Conservation (phyloP, 441 rosid species). For the Codiaeum variegatum region DNA sequence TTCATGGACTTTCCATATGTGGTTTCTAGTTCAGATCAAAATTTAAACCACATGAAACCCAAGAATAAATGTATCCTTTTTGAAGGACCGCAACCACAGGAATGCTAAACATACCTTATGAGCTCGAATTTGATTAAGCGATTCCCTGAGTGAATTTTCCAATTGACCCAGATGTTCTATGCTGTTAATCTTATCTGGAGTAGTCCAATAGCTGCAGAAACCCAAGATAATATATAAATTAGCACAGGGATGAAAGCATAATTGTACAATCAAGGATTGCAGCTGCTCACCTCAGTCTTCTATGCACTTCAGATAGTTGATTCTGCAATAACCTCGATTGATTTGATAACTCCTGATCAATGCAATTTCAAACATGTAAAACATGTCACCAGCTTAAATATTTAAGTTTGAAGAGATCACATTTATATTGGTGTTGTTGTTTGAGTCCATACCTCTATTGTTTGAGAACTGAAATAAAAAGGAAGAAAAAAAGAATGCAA, state of each 20-base stretch:
- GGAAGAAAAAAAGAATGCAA: constrained; percentile 2
- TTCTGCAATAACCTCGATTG: constrained; percentile 47
- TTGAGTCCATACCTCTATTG: constrained; percentile 51
- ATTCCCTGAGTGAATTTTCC: constrained; percentile 59
- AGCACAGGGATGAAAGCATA: not conserved
- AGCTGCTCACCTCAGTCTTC: constrained; percentile 56
- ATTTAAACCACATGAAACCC: not conserved
- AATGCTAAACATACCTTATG: constrained; percentile 48
- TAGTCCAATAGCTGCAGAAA: constrained; percentile 54
- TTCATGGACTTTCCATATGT: not conserved
- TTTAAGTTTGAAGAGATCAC: constrained; percentile 2
- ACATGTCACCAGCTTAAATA: constrained; percentile 16
- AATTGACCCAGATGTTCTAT: constrained; percentile 53
- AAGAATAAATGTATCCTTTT: not conserved
- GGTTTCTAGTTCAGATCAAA: not conserved
- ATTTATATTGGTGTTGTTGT: not conserved
- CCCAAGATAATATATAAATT: constrained; percentile 11
- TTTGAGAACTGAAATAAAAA: constrained; percentile 55
- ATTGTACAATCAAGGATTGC: constrained; percentile 6
- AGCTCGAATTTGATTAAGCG: constrained; percentile 46
- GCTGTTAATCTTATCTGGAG: constrained; percentile 45
- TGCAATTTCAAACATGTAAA: constrained; percentile 18
- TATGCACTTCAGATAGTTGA: constrained; percentile 53
- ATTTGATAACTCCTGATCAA: constrained; percentile 48
- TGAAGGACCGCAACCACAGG: constrained; percentile 8